Percentiles rank a stretch among this genome's conserved stretches.
Conservation (phyloP, 129 eudicot genomes). For the Pittosporum tobira region DNA sequence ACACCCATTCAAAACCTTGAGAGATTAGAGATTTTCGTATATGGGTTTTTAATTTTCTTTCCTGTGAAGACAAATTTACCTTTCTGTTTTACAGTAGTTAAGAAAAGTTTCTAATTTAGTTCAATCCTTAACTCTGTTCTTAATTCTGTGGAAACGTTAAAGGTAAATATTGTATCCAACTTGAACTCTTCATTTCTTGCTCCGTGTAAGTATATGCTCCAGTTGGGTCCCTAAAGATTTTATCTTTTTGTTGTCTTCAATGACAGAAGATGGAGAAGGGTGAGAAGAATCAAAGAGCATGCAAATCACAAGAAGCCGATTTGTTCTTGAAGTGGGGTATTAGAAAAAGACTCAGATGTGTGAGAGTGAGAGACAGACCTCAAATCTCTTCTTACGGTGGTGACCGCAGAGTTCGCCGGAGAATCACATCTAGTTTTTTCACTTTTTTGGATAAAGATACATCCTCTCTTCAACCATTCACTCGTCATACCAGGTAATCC, state of each 20-base stretch:
- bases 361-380: conserved; percentile 29
- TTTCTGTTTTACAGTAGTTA: no score
- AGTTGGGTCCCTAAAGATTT: not conserved
- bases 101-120: no score
- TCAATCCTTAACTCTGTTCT: no score
- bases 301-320: conserved; percentile 34
- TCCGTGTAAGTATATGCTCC: not conserved
- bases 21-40: not conserved
- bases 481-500: conserved; percentile 40
- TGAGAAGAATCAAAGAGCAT: conserved; percentile 25
- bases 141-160: not conserved
- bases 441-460: conserved; percentile 18
- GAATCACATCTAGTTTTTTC: conserved; percentile 30
- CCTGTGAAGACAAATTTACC: conserved; percentile 4
- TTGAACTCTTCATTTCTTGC: not conserved
- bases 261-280: conserved; percentile 36
- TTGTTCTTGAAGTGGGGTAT: conserved; percentile 55
- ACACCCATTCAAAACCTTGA: not conserved
- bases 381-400: conserved; percentile 14
- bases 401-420: conserved; percentile 40
- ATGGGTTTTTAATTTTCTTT: not conserved
- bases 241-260: not conserved
- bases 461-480: conserved; percentile 21
- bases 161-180: conserved; percentile 5
- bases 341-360: conserved; percentile 48